Evolutionary conservation across 306 rosid species (phyloP), one percentile per base, ranked within the genome.

Genomic region (Sphenostylis stenocarpa): DNA sequence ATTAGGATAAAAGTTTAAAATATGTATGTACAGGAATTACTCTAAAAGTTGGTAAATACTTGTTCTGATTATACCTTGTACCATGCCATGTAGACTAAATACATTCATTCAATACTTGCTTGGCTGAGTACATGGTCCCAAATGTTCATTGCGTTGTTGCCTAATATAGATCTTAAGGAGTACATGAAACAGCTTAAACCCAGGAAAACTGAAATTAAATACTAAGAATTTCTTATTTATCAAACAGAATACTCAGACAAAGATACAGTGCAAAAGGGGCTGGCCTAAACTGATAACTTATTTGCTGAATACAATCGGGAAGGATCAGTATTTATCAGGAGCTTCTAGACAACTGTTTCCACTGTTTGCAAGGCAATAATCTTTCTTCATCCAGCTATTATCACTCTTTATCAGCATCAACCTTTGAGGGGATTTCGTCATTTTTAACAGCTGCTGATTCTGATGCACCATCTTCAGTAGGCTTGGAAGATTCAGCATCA

Each of bases 391-490:
- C 36, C 52, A 44, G 49, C 77, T 4, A n/a, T 20, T 24, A 21
- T 63, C 51, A 85, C 56, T 89, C 90, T 77, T 82, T 41, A 70
- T 74, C 68, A 7, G 81, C 88, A 24, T 72, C 89, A 80, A 78
- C 83, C 56, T 38, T 47, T 73, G 85, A 77, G 14, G 90, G 85
- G 43, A 81, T 76, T 76, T 88, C 96, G 51, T 86, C 93, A 14
- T 79, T 79, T 77, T 84, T 94, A 75, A 70, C 86, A 49, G 82
- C 86, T 1, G 80, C 77, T 28, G 60, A 67, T 77, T 87, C 91
- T 2, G 90, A 78, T 20, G 70, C 80, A 61, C 65, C 78, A 33
- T 72, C 88, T 81, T 85, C 89, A 16, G 83, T 81, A 21, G 91
- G 87, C 66, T 79, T 85, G 29, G 65, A 19, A 52, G 58, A 20